Conservation (phyloP, 1,284 basidiomycete genomes). For the Athelia psychrophila region DNA sequence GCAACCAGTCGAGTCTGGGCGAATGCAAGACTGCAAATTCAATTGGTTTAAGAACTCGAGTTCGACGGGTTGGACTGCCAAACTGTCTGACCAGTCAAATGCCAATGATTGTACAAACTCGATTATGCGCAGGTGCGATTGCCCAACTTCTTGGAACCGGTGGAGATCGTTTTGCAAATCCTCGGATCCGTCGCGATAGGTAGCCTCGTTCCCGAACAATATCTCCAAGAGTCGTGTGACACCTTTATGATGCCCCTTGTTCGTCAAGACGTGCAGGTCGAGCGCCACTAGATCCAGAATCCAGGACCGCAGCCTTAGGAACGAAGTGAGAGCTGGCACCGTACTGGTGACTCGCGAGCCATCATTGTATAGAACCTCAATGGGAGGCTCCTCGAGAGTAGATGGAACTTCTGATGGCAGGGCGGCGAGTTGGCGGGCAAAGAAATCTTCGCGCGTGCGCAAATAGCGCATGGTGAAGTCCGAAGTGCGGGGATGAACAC, state of each 20-base stretch:
- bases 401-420: constrained; percentile 64
- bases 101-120: constrained; percentile 85
- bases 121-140: constrained; percentile 81
- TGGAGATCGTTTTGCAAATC: constrained; percentile 49
- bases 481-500: constrained; percentile 82
- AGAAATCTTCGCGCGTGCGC: constrained; percentile 87
- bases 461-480: constrained; percentile 86
- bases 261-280: constrained; percentile 86
- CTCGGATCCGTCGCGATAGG: constrained; percentile 37
- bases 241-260: constrained; percentile 70
- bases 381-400: constrained; percentile 47
- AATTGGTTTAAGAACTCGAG: constrained; percentile 70
- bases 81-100: constrained; percentile 85
- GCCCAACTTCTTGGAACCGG: constrained; percentile 71
- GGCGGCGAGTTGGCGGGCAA: constrained; percentile 76
- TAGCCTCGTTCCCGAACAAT: constrained; percentile 65
- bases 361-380: constrained; percentile 73
- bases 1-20: constrained; percentile 71
- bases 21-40: constrained; percentile 74
- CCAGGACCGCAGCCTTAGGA: constrained; percentile 81
- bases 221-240: constrained; percentile 72
- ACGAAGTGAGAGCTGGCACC: constrained; percentile 71
- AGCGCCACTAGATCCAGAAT: constrained; percentile 87
- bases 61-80: constrained; percentile 55
- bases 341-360: constrained; percentile 75